phyloP scores from a whole-genome alignment of 495 filamentous ascomycete species.

The Aspergillus sparsus region DNA sequence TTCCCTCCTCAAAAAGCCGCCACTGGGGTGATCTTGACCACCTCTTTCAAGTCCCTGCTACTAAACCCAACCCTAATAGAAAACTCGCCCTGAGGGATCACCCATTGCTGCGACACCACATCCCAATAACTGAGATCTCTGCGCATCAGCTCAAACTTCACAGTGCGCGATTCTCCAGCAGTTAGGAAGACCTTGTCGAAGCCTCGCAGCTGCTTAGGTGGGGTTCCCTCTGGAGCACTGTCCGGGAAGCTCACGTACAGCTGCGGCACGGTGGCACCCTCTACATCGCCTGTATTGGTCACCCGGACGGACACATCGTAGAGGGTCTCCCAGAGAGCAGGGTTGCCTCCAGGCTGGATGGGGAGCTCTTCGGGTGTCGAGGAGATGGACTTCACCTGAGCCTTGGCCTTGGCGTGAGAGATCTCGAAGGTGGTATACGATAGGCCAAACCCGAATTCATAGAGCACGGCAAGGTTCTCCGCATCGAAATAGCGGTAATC shows the following conservation, averaged over 20 bases:
- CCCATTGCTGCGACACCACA: slow-evolving; percentile 59
- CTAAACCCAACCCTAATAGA: slow-evolving; percentile 58
- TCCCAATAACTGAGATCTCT: slow-evolving; percentile 72
- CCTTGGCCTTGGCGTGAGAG: slow-evolving; percentile 21
- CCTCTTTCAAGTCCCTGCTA: slow-evolving; percentile 13
- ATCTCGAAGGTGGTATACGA: slow-evolving; percentile 68
- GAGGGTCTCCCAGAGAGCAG: slow-evolving; percentile 59
- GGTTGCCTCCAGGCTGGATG: slow-evolving; percentile 48
- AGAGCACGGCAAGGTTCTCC: slow-evolving; percentile 56
- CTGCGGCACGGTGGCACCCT: slow-evolving; percentile 60
- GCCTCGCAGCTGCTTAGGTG: slow-evolving; percentile 55
- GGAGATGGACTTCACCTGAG: background rate
- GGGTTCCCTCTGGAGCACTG: slow-evolving; percentile 45
- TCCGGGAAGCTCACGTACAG: slow-evolving; percentile 50
- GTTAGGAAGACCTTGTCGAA: slow-evolving; percentile 61
- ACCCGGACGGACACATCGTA: slow-evolving; percentile 51
- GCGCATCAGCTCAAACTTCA: slow-evolving; percentile 59
- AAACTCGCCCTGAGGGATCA: slow-evolving; percentile 45
- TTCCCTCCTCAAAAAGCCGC: too few relatives aligned
- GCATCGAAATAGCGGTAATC: slow-evolving; percentile 69
- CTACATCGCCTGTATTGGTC: slow-evolving; percentile 53
- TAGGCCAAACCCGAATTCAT: slow-evolving; percentile 68
- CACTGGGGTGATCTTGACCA: too few relatives aligned
- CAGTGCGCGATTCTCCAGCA: slow-evolving; percentile 40
- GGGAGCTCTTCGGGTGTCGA: background rate